Evolutionary conservation across 2,329 filamentous ascomycete species (phyloP).

Genomic region (Colletotrichum camelliae): DNA sequence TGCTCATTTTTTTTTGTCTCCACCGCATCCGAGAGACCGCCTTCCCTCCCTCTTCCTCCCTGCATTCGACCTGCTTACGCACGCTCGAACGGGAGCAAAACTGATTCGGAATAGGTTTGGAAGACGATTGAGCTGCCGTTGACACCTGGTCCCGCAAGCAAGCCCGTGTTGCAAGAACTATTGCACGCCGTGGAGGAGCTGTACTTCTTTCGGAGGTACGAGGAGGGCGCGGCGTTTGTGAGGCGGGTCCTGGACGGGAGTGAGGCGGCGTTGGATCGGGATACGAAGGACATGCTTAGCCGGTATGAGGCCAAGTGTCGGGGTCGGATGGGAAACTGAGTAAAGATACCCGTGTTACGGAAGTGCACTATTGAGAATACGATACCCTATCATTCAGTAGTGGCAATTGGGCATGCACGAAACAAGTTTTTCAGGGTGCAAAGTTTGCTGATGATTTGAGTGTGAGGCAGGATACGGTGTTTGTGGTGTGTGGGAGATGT

Average conservation of each 20-base stretch:
- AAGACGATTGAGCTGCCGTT: slow-evolving; percentile 48
- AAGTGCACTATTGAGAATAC: background rate
- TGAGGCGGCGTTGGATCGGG: slow-evolving; percentile 44
- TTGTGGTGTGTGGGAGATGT: background rate
- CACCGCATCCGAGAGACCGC: background rate
- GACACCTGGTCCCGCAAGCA: slow-evolving; percentile 36
- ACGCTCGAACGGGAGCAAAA: background rate
- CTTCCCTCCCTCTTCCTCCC: background rate
- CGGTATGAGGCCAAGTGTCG: slow-evolving; percentile 49
- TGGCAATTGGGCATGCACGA: background rate
- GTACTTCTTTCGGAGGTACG: slow-evolving; percentile 57
- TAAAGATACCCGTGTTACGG: background rate
- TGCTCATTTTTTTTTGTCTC: background rate
- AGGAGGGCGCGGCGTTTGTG: slow-evolving; percentile 49
- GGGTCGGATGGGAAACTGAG: slow-evolving; percentile 27
- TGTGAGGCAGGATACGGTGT: background rate
- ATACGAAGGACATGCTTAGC: slow-evolving; percentile 43
- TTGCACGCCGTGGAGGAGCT: slow-evolving; percentile 63
- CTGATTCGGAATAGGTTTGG: slow-evolving; percentile 43
- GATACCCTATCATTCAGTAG: background rate
- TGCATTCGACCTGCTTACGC: background rate
- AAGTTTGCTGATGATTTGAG: background rate
- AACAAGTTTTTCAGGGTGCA: background rate
- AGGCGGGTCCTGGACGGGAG: slow-evolving; percentile 36
- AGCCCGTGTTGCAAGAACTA: slow-evolving; percentile 54